Evolutionary conservation across 2,329 filamentous ascomycete genomes (phyloP), one percentile per base, ranked within the genome.

Genomic region (Elsinoe ampelina): DNA sequence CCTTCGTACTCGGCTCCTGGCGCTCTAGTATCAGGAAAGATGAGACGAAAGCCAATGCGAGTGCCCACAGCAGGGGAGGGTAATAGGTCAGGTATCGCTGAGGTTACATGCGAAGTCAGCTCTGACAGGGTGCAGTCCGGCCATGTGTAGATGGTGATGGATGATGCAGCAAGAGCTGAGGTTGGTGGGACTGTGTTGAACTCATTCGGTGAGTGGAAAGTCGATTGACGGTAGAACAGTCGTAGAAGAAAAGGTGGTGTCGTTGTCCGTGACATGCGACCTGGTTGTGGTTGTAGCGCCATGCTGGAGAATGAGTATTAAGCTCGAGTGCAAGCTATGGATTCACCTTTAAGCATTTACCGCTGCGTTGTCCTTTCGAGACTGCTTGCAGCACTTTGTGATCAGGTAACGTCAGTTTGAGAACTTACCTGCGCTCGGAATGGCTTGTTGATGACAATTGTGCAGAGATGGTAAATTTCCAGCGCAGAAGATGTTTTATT

Each of bases 91-190:
- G 87, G 86, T 1, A 88, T 76, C 1, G 85, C 79, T 52, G 81
- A 80, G 26, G 83, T 81, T 57, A 97, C 80, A 55, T 92, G 84
- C 57, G 87, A 82, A 19, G 86, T 84, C 35, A 97, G 82, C 70
- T 96, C 90, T 62, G 80, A 77, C 20, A 97, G 79, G 2, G 87
- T 89, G 73, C 87, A 92, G 64, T 81, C 83, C 57, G 83, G 80
- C 87, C 89, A 95, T 58, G 90, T 91, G 76, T 96, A 91, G 64
- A 96, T 84, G 60, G 87, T 80, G 22, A 95, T 76, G 45, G 63
- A 65, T 13, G 67, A 60, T 34, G 64, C 60, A n/a, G 65, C 62
- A 82, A 19, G 87, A 78, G 54, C 79, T 72, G 57, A 75, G 67
- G 57, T 75, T 63, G 17, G 81, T 67, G 63, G 80, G 22, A 69